A percentile compares a stretch with the other conserved stretches of the same genome.
Conservation (phyloP, 2,329 filamentous ascomycete genomes). For the Exophiala xenobiotica region DNA sequence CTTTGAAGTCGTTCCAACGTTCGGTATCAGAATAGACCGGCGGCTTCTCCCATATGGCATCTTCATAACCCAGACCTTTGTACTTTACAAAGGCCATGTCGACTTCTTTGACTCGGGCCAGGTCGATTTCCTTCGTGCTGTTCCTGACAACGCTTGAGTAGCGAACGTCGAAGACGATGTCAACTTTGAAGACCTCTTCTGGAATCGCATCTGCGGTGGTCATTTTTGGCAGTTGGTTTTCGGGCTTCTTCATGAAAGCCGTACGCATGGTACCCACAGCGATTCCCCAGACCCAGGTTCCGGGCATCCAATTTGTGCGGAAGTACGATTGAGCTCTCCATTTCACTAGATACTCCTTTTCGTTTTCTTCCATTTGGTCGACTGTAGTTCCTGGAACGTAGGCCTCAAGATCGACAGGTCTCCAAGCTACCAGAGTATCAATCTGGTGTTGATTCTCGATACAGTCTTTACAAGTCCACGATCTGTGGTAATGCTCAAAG, state of each 20-base stretch:
- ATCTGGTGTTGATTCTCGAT: constrained; percentile 64
- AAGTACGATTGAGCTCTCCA: constrained; percentile 81
- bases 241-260: constrained; percentile 71
- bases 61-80: constrained; percentile 86
- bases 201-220: constrained; percentile 76
- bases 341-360: constrained; percentile 91
- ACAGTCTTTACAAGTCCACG: constrained; percentile 82
- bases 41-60: constrained; percentile 84
- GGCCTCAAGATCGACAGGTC: constrained; percentile 61
- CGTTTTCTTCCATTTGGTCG: constrained; percentile 64
- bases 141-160: constrained; percentile 60
- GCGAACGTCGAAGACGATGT: constrained; percentile 83
- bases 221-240: constrained; percentile 64
- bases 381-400: constrained; percentile 55
- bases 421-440: constrained; percentile 82
- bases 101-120: constrained; percentile 70
- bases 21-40: constrained; percentile 64
- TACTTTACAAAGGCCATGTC: constrained; percentile 81
- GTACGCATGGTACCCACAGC: constrained; percentile 63
- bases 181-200: constrained; percentile 78
- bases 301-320: constrained; percentile 81
- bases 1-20: constrained; percentile 75
- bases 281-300: constrained; percentile 81
- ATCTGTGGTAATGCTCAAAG: constrained; percentile 68
- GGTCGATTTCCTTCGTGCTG: constrained; percentile 66